Evolutionary conservation across 1,284 basidiomycete genomes (phyloP).

Genomic region (Violaceomyces palustris): DNA sequence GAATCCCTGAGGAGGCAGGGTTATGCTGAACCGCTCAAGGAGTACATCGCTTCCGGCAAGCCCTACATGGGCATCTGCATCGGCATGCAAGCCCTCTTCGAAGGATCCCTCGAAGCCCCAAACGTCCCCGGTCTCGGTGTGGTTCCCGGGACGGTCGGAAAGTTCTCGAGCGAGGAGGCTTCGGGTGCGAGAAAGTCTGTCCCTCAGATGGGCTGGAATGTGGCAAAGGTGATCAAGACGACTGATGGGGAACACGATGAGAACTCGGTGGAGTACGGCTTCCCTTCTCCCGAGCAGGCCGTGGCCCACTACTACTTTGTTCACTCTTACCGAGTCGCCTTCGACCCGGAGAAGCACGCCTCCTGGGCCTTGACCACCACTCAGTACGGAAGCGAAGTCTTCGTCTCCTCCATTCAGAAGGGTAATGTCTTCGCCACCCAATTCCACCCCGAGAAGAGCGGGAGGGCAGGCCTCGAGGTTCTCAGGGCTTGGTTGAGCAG

Average conservation of each 20-base stretch:
- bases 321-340: conserved; percentile 82
- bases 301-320: conserved; percentile 71
- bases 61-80: conserved; percentile 92
- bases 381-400: conserved; percentile 90
- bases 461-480: conserved; percentile 77
- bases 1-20: conserved; percentile 69
- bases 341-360: conserved; percentile 54
- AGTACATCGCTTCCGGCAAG: conserved; percentile 80
- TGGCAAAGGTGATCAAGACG: conserved; percentile 53
- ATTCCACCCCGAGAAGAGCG: conserved; percentile 98
- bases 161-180: conserved; percentile 28
- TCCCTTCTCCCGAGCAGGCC: conserved; percentile 9
- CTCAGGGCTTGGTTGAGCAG: conserved; percentile 76
- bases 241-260: conserved; percentile 12
- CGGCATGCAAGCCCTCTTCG: conserved; percentile 66
- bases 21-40: conserved; percentile 71
- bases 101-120: conserved; percentile 62
- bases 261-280: conserved; percentile 27
- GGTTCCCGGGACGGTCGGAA: conserved; percentile 39
- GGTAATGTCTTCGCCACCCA: conserved; percentile 90
- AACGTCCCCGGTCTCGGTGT: conserved; percentile 42
- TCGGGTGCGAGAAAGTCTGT: conserved; percentile 66
- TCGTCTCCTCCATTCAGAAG: conserved; percentile 76
- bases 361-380: conserved; percentile 79
- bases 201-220: conserved; percentile 92